These are phyloP conservation scores for Curvularia sp. DNA, from an alignment of 2,329 filamentous ascomycete species.

Conservation along the genomic window DNA sequence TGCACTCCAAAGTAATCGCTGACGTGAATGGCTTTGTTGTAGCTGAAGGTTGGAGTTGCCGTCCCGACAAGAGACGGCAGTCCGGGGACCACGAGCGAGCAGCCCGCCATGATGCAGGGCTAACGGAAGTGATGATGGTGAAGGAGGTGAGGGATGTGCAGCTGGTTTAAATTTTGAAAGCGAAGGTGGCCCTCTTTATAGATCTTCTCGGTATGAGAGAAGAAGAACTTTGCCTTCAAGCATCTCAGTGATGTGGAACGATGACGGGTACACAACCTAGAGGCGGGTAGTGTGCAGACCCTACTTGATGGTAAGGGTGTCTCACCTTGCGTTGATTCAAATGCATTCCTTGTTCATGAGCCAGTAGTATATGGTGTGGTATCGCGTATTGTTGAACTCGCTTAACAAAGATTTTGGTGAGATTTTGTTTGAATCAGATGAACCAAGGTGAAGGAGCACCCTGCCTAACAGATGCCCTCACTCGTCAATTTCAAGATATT, in stretches of 20 bases:
- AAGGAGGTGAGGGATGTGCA: not conserved
- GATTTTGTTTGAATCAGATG: not conserved
- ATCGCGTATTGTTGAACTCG: not conserved
- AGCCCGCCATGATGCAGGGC: constrained; percentile 15
- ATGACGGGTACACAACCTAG: not conserved
- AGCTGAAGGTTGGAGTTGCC: constrained; percentile 22
- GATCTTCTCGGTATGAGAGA: not conserved
- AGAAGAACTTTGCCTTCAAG: not conserved
- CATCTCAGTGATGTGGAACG: not conserved
- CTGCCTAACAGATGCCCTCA: not conserved
- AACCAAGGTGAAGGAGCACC: not conserved
- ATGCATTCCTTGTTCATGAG: not conserved
- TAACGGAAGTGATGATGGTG: not conserved
- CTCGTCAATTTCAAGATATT: not conserved
- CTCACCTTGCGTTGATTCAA: not conserved
- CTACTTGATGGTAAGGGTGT: not conserved
- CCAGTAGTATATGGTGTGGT: not conserved
- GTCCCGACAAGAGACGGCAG: constrained; percentile 15
- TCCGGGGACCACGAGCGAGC: constrained; percentile 21
- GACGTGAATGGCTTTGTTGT: constrained; percentile 4
- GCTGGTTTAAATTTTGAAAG: constrained; percentile 1
- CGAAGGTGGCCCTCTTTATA: constrained; percentile 4
- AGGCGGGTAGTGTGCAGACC: not conserved
- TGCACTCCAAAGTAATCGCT: constrained; percentile 20
- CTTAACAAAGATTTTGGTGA: too few relatives aligned